phyloP scores from a whole-genome alignment of 2,329 filamentous ascomycete species.

The Talaromyces amestolkiae region DNA sequence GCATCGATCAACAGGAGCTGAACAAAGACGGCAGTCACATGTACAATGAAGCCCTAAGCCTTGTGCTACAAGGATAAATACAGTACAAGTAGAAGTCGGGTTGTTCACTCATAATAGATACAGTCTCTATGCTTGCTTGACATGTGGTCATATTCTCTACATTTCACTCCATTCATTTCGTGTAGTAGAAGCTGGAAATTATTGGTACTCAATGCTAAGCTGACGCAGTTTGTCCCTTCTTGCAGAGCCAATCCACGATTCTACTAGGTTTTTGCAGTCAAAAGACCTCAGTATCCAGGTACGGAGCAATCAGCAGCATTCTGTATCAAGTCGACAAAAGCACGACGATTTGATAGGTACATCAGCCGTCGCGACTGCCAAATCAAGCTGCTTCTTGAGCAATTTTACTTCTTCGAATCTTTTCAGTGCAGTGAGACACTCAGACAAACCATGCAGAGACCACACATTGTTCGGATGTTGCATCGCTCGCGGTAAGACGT shows the following conservation, averaged over 20 bases:
- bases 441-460: conserved; percentile 67
- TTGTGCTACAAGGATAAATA: background rate
- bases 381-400: conserved; percentile 47
- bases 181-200: background rate
- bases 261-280: background rate
- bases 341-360: conserved; percentile 57
- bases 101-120: background rate
- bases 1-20: background rate
- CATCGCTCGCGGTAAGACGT: conserved; percentile 58
- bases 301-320: background rate
- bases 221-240: background rate
- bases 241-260: background rate
- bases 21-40: background rate
- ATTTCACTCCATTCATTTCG: background rate
- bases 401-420: conserved; percentile 44
- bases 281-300: background rate
- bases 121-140: background rate
- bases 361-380: conserved; percentile 56
- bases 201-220: background rate
- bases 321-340: conserved; percentile 44
- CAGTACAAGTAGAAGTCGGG: background rate
- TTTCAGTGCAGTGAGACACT: conserved; percentile 59
- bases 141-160: background rate
- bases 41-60: background rate
- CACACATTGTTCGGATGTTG: conserved; percentile 70